phyloP scores from a whole-genome alignment of 305 asterid species.

The Vinca major region DNA sequence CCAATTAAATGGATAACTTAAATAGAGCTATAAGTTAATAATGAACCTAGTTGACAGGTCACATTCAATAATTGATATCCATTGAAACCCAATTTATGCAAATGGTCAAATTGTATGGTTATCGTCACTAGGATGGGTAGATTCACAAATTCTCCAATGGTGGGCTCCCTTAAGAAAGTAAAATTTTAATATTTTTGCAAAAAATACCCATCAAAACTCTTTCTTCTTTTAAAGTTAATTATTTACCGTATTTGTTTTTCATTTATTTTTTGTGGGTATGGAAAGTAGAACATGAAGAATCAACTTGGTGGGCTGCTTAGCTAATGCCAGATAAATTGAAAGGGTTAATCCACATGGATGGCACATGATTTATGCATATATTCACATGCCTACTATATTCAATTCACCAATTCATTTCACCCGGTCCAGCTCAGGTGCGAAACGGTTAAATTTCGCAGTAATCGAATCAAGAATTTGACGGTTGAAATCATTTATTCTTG shows the following conservation, averaged over 20 bases:
- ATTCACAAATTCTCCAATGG: constrained; percentile 24
- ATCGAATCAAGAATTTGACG: too few species aligned
- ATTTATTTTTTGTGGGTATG: not conserved
- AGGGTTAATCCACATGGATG: constrained; percentile 56
- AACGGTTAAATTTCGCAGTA: too few species aligned
- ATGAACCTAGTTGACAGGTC: constrained; percentile 20
- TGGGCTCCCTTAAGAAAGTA: constrained; percentile 30
- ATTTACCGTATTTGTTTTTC: not conserved
- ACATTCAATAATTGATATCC: constrained; percentile 28
- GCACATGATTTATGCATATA: constrained; percentile 76
- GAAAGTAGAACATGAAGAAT: constrained; percentile 18
- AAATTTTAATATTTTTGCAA: not conserved
- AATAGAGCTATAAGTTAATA: constrained; percentile 7
- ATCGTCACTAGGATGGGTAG: constrained; percentile 20
- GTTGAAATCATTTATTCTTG: too few species aligned
- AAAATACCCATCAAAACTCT: constrained; percentile 8
- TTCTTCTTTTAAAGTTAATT: not conserved
- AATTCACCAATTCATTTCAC: constrained; percentile 20
- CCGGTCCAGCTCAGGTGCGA: not conserved
- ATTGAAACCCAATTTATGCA: constrained; percentile 24
- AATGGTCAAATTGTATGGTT: constrained; percentile 32
- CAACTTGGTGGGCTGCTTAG: constrained; percentile 29
- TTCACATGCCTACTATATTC: constrained; percentile 93
- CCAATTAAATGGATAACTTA: constrained; percentile 17
- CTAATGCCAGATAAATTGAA: constrained; percentile 36